Evolutionary conservation across 495 filamentous ascomycete genomes (phyloP).

Genomic region (Trichoderma parareesei): DNA sequence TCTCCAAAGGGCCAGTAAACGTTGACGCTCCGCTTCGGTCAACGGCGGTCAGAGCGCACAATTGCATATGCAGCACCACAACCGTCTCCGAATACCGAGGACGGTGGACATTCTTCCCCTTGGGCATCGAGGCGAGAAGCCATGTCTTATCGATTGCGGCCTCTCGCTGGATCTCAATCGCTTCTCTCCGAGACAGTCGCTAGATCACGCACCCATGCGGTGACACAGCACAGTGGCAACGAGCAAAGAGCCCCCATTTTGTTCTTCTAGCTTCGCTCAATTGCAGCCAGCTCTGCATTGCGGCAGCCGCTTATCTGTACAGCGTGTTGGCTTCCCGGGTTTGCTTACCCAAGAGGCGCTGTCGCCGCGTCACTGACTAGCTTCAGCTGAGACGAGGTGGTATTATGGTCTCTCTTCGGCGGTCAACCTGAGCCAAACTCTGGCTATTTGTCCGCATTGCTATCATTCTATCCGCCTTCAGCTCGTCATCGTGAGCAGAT

Average conservation of each 20-base stretch:
- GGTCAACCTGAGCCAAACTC: not conserved
- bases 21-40: too few species aligned
- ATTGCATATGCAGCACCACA: not conserved
- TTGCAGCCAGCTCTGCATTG: not conserved
- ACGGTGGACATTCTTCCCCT: not conserved
- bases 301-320: not conserved
- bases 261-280: not conserved
- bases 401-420: not conserved
- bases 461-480: not conserved
- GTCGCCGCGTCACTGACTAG: not conserved
- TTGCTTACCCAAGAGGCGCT: not conserved
- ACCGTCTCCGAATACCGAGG: not conserved
- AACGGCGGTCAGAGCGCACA: not conserved
- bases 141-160: not conserved
- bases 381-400: not conserved
- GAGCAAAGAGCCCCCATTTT: not conserved
- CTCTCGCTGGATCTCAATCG: constrained; percentile 1
- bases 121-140: not conserved
- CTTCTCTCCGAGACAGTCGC: constrained; percentile 7
- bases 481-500: not conserved
- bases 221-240: not conserved
- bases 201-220: not conserved
- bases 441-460: not conserved
- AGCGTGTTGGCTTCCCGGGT: not conserved
- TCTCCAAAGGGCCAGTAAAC: too few species aligned